These are phyloP conservation scores for Staphylotrichum longicolle DNA, from an alignment of 495 filamentous ascomycete species.

Conservation along the genomic window DNA sequence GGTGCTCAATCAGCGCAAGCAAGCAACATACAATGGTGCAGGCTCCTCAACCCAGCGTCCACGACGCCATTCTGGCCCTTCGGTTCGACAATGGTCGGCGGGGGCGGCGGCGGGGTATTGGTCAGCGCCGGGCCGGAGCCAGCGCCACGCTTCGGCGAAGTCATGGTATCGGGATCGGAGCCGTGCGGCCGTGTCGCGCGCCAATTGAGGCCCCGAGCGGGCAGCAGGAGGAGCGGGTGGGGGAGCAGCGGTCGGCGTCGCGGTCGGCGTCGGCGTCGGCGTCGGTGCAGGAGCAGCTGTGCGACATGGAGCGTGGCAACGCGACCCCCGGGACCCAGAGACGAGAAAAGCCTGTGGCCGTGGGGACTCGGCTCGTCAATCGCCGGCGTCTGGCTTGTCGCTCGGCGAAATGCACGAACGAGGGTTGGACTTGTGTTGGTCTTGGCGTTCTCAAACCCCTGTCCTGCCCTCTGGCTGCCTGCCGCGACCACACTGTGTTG, in stretches of 20 bases:
- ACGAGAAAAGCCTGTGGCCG: too few relatives aligned
- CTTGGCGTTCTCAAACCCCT: too few relatives aligned
- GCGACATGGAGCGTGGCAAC: slow-evolving; percentile 6
- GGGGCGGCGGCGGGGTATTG: slow-evolving; percentile 20
- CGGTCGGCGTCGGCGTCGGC: background rate
- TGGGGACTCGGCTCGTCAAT: too few relatives aligned
- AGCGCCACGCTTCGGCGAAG: slow-evolving; percentile 27
- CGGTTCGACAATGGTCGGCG: slow-evolving; percentile 18
- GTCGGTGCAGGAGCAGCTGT: background rate
- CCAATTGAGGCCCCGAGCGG: slow-evolving; percentile 6
- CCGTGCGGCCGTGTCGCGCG: slow-evolving; percentile 7
- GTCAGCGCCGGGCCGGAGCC: slow-evolving; percentile 35
- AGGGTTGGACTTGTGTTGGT: too few relatives aligned
- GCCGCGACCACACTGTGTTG: too few relatives aligned
- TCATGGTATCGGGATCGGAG: slow-evolving; percentile 27
- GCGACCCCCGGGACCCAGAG: background rate
- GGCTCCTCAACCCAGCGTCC: slow-evolving; percentile 69
- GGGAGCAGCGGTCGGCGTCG: background rate
- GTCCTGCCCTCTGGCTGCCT: too few relatives aligned
- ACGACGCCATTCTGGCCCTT: slow-evolving; percentile 42
- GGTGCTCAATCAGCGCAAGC: slow-evolving; percentile 5
- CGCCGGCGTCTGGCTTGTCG: too few relatives aligned
- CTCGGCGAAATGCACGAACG: too few relatives aligned
- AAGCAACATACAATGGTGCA: slow-evolving; percentile 67
- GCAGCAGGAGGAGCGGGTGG: background rate